A percentile compares a stretch with the other conserved stretches of the same genome.
Conservation (phyloP, 495 filamentous ascomycete genomes). For the Talaromyces thailandensis region DNA sequence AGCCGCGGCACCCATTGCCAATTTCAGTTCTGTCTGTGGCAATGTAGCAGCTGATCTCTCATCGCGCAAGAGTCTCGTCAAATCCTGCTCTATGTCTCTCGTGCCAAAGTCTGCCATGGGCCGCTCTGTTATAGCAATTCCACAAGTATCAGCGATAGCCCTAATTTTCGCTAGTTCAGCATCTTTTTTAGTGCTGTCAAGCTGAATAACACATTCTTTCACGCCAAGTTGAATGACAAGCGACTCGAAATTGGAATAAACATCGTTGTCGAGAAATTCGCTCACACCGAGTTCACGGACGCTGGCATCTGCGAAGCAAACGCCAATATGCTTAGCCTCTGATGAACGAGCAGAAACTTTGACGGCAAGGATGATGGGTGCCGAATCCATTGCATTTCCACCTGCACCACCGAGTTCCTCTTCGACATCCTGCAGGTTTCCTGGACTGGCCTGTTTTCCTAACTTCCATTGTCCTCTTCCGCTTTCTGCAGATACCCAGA, state of each 20-base stretch:
- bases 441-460: conserved; percentile 83
- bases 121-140: conserved; percentile 77
- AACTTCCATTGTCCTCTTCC: conserved; percentile 85
- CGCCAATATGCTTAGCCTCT: conserved; percentile 80
- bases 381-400: conserved; percentile 60
- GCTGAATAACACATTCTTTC: conserved; percentile 80
- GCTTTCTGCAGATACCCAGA: conserved; percentile 59
- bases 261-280: conserved; percentile 96
- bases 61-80: conserved; percentile 77
- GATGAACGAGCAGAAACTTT: conserved; percentile 82
- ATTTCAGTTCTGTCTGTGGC: conserved; percentile 87
- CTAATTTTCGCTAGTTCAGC: conserved; percentile 80
- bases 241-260: conserved; percentile 97
- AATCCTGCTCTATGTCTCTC: conserved; percentile 93
- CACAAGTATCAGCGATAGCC: conserved; percentile 83
- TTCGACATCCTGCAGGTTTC: conserved; percentile 94
- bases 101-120: conserved; percentile 69
- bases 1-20: conserved; percentile 93
- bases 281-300: conserved; percentile 92
- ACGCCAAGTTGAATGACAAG: conserved; percentile 93
- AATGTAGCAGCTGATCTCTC: conserved; percentile 68
- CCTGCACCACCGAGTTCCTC: conserved; percentile 73
- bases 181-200: conserved; percentile 73
- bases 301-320: conserved; percentile 97
- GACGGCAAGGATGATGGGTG: conserved; percentile 89